phyloP scores from a whole-genome alignment of 192 early-diverging fungal species.

The Backusella psychrophila region DNA sequence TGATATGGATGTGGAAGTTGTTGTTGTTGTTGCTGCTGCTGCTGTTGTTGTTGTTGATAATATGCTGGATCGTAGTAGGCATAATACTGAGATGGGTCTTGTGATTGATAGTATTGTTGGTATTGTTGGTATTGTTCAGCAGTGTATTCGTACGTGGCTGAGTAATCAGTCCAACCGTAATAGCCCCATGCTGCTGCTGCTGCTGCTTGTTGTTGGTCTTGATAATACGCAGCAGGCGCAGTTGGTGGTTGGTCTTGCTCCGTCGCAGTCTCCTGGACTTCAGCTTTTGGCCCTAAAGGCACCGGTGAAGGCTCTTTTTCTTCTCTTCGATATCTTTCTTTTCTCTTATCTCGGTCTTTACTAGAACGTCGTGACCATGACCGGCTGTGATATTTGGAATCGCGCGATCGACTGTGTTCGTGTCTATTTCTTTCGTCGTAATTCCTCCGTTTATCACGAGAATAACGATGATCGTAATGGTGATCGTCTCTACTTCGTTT shows the following conservation, averaged over 20 bases:
- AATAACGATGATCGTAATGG: slow-evolving; percentile 8
- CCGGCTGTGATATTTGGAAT: slow-evolving; percentile 1
- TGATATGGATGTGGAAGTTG: neutral
- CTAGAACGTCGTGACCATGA: slow-evolving; percentile 5
- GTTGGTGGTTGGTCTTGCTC: slow-evolving; percentile 4
- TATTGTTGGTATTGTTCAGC: slow-evolving; percentile 21
- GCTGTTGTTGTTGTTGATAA: slow-evolving; percentile 4
- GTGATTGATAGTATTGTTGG: slow-evolving; percentile 8
- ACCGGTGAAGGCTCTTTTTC: slow-evolving; percentile 7
- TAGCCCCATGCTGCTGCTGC: neutral
- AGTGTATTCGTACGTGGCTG: slow-evolving; percentile 10
- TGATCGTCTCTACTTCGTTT: slow-evolving; percentile 21
- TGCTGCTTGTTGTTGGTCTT: neutral
- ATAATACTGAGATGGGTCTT: neutral
- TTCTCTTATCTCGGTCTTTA: neutral
- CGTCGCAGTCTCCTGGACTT: neutral
- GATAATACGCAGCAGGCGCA: slow-evolving; percentile 22
- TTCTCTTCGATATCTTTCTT: slow-evolving; percentile 14
- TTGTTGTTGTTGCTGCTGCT: neutral
- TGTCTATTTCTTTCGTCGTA: slow-evolving; percentile 13
- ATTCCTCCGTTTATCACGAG: slow-evolving; percentile 15
- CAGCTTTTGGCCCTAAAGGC: slow-evolving; percentile 17
- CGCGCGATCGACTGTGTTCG: slow-evolving; percentile 7
- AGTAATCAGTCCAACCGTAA: slow-evolving; percentile 11
- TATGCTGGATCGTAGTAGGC: slow-evolving; percentile 7